Base-by-base conservation (phyloP, 2,329 filamentous ascomycete species). In the Diaporthe helianthi region DNA sequence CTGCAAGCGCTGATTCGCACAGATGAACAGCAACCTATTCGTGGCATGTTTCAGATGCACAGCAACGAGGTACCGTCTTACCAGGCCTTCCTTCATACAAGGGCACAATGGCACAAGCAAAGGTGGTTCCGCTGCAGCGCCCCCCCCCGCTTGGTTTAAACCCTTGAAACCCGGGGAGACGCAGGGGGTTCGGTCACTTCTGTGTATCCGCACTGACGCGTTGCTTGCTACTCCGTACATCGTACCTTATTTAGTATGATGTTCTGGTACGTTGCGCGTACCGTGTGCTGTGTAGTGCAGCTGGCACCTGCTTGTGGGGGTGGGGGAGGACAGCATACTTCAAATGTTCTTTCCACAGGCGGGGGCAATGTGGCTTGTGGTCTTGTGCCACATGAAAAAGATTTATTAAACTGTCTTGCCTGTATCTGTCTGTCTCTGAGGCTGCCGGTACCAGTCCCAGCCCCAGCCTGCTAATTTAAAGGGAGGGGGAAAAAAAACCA, bases 1-100 rank as follows among this genome's bases (percentile, higher is more conserved):
- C 54, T 68, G 66, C 66, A 61, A 61, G 49, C 60, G 60, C 66
- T 29, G 46, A 46, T 64, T 68, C 54, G 47, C 44, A 51, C 58
- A 63, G 58, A 63, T 63, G 58, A 63, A 63, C 58, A 49, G 58
- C 58, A 63, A 63, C 58, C 58, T 63, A 63, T 63, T 63, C 58
- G 58, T 63, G 44, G 58, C 58, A 63, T 63, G 58, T 63, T 63
- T 63, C 58, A 63, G 58, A 63, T 49, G 44, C 44, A 36, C 44
- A 63, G 29, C 44, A 31, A 49, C 58, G 58, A 63, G 58, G 58
- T 63, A 49, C 44, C 58, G 58, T 61, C 58, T 41, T 46, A 49
- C 29, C 58, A 38, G 13, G n/a, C n/a, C n/a, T n/a, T n/a, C n/a
- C n/a, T n/a, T n/a, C n/a, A n/a, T n/a, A n/a, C n/a, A n/a, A n/a